Base-by-base conservation (phyloP, 768 basidiomycete species). In the Lenzites betulinus region DNA sequence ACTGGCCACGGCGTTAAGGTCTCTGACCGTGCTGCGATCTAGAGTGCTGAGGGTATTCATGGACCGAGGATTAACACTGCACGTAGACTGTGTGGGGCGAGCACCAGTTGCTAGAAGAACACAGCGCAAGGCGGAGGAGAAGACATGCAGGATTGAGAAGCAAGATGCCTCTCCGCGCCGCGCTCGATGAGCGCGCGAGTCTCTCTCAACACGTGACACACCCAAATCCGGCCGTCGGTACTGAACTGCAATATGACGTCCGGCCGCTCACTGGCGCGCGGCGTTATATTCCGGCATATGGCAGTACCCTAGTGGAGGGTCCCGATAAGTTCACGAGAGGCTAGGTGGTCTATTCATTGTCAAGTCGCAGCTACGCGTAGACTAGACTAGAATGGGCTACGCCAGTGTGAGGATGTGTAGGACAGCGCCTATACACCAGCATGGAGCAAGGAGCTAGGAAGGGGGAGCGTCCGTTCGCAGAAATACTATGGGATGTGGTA, bases 401-500 rank as follows among this genome's bases (percentile, higher is more conserved):
- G 41, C 28, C 16, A 33, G 30, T 11, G 30, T 33, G 30, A 33
- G 30, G 39, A 20, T 18, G 20, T 39, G 20, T 20, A 38, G 18
- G 30, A 41, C 13, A 16, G 30, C 25, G 42, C n/a, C 52, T 26
- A 20, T 22, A 48, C 16, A 47, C 11, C 20, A 20, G 35, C 35
- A 47, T 36, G 47, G 16, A 54, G 42, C 33, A 41, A 51, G 33
- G 55, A 35, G 60, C 22, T 46, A 36, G 22, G 7, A 25, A 36
- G 18, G 42, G 48, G 35, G 44, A 35, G 38, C 20, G 54, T 57
- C 51, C 51, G 48, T 54, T 1, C 35, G 35, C 22, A 5, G 33
- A 46, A 35, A 35, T 59, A 53, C 51, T 59, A 53, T 53, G 58
- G 30, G 33, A 46, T 48, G 46, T 36, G 51, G 44, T 35, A 33